phyloP scores from a whole-genome alignment of 495 filamentous ascomycete species.

The Podospora bellae-mahoneyi region DNA sequence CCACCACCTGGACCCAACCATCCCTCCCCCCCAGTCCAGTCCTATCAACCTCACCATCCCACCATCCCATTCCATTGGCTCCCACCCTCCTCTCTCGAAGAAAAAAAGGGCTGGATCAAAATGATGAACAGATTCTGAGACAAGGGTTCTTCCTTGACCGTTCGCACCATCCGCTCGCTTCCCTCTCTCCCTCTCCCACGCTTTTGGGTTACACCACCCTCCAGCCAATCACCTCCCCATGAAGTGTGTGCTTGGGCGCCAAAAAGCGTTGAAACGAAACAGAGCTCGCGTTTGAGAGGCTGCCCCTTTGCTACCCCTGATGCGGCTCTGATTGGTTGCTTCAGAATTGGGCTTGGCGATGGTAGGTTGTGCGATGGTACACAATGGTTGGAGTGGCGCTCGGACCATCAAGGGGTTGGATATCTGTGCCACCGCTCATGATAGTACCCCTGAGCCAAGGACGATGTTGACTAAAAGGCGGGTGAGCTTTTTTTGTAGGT shows the following conservation, averaged over 20 bases:
- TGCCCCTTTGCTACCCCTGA: conserved; percentile 14
- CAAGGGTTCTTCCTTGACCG: background rate
- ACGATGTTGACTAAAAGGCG: no score
- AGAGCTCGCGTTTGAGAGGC: conserved; percentile 22
- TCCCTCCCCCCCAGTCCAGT: background rate
- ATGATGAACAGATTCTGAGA: background rate
- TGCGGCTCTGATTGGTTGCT: conserved; percentile 12
- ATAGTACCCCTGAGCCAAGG: no score
- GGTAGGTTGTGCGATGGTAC: background rate
- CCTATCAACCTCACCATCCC: background rate
- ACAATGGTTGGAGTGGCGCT: background rate
- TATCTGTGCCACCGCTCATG: no score
- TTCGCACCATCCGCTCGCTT: background rate
- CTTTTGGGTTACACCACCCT: background rate
- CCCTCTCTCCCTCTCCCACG: background rate
- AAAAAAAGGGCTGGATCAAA: background rate
- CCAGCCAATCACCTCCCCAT: background rate
- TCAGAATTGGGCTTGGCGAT: background rate
- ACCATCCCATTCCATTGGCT: background rate
- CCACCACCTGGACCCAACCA: no score
- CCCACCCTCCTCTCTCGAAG: no score
- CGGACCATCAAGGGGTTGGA: no score
- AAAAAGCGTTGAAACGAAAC: conserved; percentile 22
- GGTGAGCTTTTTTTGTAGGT: no score
- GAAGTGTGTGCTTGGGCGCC: background rate